Evolutionary conservation across 2,329 filamentous ascomycete species (phyloP).

Genomic region (Fusarium graminum): DNA sequence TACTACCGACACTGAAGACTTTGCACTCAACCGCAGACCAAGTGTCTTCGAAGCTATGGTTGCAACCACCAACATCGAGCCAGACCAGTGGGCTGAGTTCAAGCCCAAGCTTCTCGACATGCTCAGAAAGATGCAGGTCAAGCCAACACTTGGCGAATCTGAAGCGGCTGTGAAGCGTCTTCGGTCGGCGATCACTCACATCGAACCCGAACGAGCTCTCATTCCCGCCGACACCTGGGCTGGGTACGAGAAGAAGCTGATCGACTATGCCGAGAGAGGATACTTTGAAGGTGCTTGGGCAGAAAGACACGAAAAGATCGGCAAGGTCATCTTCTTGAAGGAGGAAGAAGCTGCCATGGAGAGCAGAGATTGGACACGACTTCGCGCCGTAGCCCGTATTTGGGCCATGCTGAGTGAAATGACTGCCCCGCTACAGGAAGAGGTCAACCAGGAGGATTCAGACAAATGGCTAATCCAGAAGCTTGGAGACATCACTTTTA

Average conservation of each 20-base stretch:
- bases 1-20: not conserved
- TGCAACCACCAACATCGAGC: not conserved
- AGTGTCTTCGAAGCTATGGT: slow-evolving; percentile 10
- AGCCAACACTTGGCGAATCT: slow-evolving; percentile 15
- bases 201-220: slow-evolving; percentile 25
- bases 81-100: slow-evolving; percentile 8
- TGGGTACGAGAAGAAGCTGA: slow-evolving; percentile 44
- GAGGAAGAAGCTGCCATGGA: slow-evolving; percentile 49
- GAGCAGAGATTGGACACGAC: slow-evolving; percentile 45
- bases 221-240: slow-evolving; percentile 44
- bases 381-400: slow-evolving; percentile 45
- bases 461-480: slow-evolving; percentile 47
- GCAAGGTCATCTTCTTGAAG: slow-evolving; percentile 45
- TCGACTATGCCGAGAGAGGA: slow-evolving; percentile 19
- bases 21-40: slow-evolving; percentile 6
- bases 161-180: slow-evolving; percentile 24
- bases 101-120: slow-evolving; percentile 29
- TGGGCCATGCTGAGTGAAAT: slow-evolving; percentile 48
- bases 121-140: slow-evolving; percentile 15
- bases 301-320: slow-evolving; percentile 44
- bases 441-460: slow-evolving; percentile 23
- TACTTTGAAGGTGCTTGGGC: slow-evolving; percentile 34
- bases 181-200: slow-evolving; percentile 6
- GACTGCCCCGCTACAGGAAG: slow-evolving; percentile 44
- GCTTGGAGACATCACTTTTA: slow-evolving; percentile 44